Percentiles rank a stretch among this genome's conserved stretches.
Conservation (phyloP, 208 protist species). For the Strigomonas galati region DNA sequence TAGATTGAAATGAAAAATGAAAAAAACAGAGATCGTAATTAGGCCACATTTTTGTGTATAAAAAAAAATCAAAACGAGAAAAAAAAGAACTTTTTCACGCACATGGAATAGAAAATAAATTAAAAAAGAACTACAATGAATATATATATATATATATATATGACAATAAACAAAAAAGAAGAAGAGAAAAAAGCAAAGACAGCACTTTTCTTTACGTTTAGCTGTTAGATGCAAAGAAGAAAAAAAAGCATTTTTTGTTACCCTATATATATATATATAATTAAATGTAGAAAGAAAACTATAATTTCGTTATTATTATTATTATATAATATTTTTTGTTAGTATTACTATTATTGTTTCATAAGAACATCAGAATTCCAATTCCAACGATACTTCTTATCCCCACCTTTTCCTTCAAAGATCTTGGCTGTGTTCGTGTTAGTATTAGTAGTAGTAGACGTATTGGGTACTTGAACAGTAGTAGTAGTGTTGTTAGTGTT, state of each 20-base stretch:
- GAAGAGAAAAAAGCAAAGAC: not conserved
- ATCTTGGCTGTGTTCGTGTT: not conserved
- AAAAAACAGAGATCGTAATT: conserved; percentile 1
- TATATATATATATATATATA: not conserved
- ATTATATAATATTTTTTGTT: too few species aligned
- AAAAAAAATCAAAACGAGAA: not conserved
- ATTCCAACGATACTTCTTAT: not conserved
- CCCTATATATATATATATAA: not conserved
- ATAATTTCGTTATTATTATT: not conserved
- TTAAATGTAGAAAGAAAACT: not conserved
- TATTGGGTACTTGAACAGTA: not conserved
- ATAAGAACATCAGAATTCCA: not conserved
- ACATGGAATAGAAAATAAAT: not conserved
- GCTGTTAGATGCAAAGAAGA: not conserved
- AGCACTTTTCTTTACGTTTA: conserved; percentile 2
- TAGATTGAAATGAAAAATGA: not conserved
- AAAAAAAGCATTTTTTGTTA: not conserved
- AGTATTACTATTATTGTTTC: too few species aligned
- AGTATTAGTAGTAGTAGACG: not conserved
- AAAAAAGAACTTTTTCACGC: not conserved
- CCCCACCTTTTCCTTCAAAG: not conserved
- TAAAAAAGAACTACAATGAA: not conserved
- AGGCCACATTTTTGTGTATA: not conserved
- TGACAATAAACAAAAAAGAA: conserved; percentile 1
- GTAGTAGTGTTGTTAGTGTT: not conserved